Evolutionary conservation across 106 monocot species (phyloP).

Genomic region (Phalaenopsis equestris): DNA sequence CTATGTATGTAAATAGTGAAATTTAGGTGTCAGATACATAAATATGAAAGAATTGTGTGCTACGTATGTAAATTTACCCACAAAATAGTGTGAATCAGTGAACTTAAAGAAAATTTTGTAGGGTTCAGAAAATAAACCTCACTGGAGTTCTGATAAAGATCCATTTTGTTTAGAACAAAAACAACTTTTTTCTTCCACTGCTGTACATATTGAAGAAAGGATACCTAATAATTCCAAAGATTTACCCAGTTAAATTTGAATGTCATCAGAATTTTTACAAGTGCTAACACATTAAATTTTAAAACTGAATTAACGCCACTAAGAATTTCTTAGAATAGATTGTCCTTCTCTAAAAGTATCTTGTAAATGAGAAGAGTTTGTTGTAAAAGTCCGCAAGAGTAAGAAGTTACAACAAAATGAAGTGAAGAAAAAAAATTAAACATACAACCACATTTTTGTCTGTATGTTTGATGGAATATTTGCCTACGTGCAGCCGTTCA

Average conservation of each 20-base stretch:
- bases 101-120: background rate
- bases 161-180: constrained; percentile 89
- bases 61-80: no score
- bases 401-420: background rate
- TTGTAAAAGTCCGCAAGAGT: background rate
- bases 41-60: no score
- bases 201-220: constrained; percentile 76
- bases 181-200: constrained; percentile 98
- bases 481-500: no score
- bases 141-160: constrained; percentile 66
- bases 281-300: background rate
- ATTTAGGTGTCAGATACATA: no score
- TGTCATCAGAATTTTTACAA: background rate
- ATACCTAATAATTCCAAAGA: constrained; percentile 39
- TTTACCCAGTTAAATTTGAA: background rate
- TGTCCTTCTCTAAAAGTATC: background rate
- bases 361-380: background rate
- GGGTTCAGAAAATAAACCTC: constrained; percentile 55
- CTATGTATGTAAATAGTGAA: no score
- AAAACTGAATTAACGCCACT: background rate
- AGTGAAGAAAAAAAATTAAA: background rate
- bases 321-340: background rate
- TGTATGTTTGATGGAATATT: no score
- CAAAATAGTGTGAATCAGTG: background rate
- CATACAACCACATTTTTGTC: background rate